Evolutionary conservation across 306 rosid genomes (phyloP), one percentile per base, ranked within the genome.

Genomic region (Cucumis hystrix): DNA sequence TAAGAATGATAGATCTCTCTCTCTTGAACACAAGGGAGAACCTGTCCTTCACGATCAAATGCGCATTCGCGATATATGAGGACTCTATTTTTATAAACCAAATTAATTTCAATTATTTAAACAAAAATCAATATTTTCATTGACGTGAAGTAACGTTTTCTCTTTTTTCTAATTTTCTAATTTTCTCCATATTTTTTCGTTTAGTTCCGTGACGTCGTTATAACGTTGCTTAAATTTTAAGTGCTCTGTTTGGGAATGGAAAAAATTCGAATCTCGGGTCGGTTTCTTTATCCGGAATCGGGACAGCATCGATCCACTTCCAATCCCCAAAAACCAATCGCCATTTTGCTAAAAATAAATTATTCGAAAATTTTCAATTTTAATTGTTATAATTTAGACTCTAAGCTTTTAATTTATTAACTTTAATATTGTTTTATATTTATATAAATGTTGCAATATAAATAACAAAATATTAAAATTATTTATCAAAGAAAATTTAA

Each of bases 1-100:
- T 72, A 52, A 52, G 47, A 72, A 35, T 37, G 70, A 64, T 64
- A 37, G 70, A 64, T 64, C 21, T 65, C 71, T 64, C 70, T 63
- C 76, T 71, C 75, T 71, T 49, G 77, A 10, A 10, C 28, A 65
- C 61, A 71, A 71, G 77, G 51, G 77, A 72, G 77, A 72, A 17
- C 16, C 61, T 51, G 77, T 72, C 25, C 62, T 72, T 72, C 62
- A 30, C 61, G 10, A 33, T 72, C 77, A 52, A 51, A 25, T 8
- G 45, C 57, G 8, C n/a, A 6, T 55, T 72, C 45, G 25, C 61
- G 17, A 70, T 0, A 23, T 49, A 70, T 70, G 77, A 30, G 76
- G 76, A 47, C 59, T 49, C 47, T 51, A 52, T 72, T 72, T 72
- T 72, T 72, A 72, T 72, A 72, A 51, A 12, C 10, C n/a, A 6